Evolutionary conservation across 2,329 filamentous ascomycete genomes (phyloP).

Genomic region (Fusarium solani-melongenae): DNA sequence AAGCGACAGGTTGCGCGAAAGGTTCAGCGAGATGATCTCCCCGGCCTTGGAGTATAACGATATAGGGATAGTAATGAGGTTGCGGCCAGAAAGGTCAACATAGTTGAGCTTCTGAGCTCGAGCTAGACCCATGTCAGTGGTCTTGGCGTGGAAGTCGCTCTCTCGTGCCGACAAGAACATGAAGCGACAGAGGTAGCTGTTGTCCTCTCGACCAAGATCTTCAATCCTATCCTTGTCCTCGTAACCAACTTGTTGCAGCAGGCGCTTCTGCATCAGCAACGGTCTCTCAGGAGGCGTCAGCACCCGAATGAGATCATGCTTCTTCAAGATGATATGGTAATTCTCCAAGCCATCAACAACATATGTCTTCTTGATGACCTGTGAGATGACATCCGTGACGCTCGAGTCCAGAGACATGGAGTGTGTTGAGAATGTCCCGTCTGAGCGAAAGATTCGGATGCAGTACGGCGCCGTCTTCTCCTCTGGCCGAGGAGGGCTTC

Average conservation of each 20-base stretch:
- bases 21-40: conserved; percentile 94
- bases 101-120: conserved; percentile 93
- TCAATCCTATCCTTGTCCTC: conserved; percentile 87
- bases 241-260: conserved; percentile 93
- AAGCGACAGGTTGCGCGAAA: conserved; percentile 91
- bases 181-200: conserved; percentile 96
- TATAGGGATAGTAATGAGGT: conserved; percentile 94
- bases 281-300: conserved; percentile 83
- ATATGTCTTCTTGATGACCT: conserved; percentile 94
- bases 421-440: conserved; percentile 93
- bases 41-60: conserved; percentile 89
- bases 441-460: conserved; percentile 93
- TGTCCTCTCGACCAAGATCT: conserved; percentile 95
- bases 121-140: conserved; percentile 81
- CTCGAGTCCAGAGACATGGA: conserved; percentile 86
- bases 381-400: conserved; percentile 86
- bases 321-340: conserved; percentile 94
- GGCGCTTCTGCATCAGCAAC: conserved; percentile 88
- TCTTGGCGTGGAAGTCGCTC: conserved; percentile 76
- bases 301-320: conserved; percentile 88
- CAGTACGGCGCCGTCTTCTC: conserved; percentile 85
- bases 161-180: conserved; percentile 92
- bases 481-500: conserved; percentile 74
- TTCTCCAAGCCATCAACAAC: conserved; percentile 90
- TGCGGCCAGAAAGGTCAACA: conserved; percentile 89